Conservation (phyloP, 129 eudicot genomes). For the Solidago caesia region DNA sequence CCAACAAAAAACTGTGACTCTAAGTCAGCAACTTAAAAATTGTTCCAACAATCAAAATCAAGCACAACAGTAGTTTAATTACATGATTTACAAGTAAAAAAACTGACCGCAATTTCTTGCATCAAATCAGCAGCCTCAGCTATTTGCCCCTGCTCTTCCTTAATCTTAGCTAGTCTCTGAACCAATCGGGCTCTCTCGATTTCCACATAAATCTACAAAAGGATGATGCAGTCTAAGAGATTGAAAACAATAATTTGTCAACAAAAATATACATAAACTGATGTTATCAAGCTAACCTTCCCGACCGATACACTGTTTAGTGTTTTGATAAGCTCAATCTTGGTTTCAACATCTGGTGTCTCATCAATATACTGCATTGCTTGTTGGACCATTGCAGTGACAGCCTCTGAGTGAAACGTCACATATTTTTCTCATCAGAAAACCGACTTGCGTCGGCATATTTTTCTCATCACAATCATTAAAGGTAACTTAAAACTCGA, state of each 20-base stretch:
- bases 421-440: background rate
- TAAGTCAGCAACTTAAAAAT: too few species aligned
- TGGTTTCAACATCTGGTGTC: constrained; percentile 82
- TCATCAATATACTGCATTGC: constrained; percentile 88
- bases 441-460: too few species aligned
- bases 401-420: constrained; percentile 46
- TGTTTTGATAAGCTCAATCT: constrained; percentile 83
- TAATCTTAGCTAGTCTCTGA: constrained; percentile 76
- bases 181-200: constrained; percentile 85
- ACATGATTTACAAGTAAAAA: background rate
- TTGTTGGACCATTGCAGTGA: constrained; percentile 91
- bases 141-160: constrained; percentile 85
- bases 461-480: too few species aligned
- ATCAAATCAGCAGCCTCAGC: constrained; percentile 97
- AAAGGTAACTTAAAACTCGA: too few species aligned
- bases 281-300: constrained; percentile 46
- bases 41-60: too few species aligned
- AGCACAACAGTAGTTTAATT: too few species aligned
- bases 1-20: too few species aligned
- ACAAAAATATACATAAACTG: background rate
- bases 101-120: constrained; percentile 95
- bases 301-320: constrained; percentile 93
- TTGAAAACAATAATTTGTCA: constrained; percentile 19
- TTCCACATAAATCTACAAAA: constrained; percentile 73
- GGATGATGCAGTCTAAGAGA: constrained; percentile 33